A percentile compares a stretch with the other conserved stretches of the same genome.
Evolutionary conservation across 2,329 filamentous ascomycete species (phyloP).

Genomic region (Emydomyces testavorans): DNA sequence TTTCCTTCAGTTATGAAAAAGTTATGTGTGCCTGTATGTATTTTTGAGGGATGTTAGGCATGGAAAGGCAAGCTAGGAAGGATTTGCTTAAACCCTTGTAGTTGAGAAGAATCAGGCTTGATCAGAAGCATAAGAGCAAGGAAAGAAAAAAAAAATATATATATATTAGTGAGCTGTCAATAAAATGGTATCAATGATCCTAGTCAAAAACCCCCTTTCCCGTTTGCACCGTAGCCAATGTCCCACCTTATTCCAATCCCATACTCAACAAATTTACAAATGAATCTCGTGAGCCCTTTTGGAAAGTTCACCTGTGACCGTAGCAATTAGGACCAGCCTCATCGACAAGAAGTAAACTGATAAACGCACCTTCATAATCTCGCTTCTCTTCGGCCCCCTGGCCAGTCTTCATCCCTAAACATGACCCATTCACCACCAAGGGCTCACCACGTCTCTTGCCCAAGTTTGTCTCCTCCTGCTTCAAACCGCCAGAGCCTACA

Average conservation of each 20-base stretch:
- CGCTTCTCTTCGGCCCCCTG: slow-evolving; percentile 5
- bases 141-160: background rate
- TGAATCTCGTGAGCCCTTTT: slow-evolving; percentile 10
- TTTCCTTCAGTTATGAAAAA: too few relatives aligned
- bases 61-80: too few relatives aligned
- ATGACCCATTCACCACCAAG: slow-evolving; percentile 28
- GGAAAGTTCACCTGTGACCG: slow-evolving; percentile 7
- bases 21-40: too few relatives aligned
- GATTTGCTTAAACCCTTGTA: too few relatives aligned
- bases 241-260: background rate
- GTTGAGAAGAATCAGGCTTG: too few relatives aligned
- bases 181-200: slow-evolving; percentile 9
- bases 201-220: background rate
- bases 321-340: background rate
- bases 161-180: background rate
- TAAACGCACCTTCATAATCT: slow-evolving; percentile 11
- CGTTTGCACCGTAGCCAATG: background rate
- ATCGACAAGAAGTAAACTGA: background rate
- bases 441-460: slow-evolving; percentile 21
- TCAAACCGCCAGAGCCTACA: background rate
- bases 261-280: slow-evolving; percentile 7
- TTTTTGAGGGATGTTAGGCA: too few relatives aligned
- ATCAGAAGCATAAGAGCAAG: too few relatives aligned
- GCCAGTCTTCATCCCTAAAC: slow-evolving; percentile 18
- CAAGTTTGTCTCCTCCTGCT: slow-evolving; percentile 10